A percentile compares a stretch with the other conserved stretches of the same genome.
Conservation (phyloP, 768 basidiomycete genomes). For the Lactarius quietus region DNA sequence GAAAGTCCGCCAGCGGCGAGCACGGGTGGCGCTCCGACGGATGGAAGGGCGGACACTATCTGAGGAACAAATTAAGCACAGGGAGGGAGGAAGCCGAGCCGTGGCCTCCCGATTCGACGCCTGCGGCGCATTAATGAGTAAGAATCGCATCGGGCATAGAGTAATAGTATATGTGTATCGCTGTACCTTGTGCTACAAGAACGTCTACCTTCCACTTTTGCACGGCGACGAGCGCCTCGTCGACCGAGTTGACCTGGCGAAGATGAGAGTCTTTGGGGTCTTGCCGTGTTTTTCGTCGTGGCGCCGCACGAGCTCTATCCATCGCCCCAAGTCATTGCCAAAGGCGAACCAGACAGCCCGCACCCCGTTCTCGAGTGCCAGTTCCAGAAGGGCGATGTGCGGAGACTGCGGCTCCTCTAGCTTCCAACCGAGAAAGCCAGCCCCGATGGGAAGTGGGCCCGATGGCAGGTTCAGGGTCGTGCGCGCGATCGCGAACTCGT, state of each 20-base stretch:
- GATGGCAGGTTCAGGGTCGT: constrained; percentile 34
- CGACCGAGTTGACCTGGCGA: constrained; percentile 58
- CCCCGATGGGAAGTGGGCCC: constrained; percentile 52
- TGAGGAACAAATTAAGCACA: constrained; percentile 52
- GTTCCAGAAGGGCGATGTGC: constrained; percentile 42
- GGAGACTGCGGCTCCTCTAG: constrained; percentile 48
- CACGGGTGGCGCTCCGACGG: constrained; percentile 46
- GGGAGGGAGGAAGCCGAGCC: constrained; percentile 55
- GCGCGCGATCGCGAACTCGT: constrained; percentile 55
- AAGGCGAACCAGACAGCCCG: constrained; percentile 75
- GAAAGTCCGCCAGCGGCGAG: constrained; percentile 75
- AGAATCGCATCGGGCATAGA: neutral
- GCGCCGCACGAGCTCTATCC: constrained; percentile 60
- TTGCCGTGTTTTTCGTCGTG: constrained; percentile 44
- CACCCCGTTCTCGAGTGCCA: constrained; percentile 52
- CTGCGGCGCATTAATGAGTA: constrained; percentile 36
- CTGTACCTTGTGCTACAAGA: constrained; percentile 72
- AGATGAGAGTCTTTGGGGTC: constrained; percentile 48
- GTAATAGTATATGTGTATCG: too few species aligned
- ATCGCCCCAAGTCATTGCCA: constrained; percentile 52
- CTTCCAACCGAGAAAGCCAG: constrained; percentile 73
- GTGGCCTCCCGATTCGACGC: constrained; percentile 80
- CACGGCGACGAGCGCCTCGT: constrained; percentile 57
- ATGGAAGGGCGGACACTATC: constrained; percentile 43
- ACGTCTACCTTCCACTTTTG: constrained; percentile 69